A percentile compares a stretch with the other conserved stretches of the same genome.
Conservation (phyloP, 768 basidiomycete genomes). For the Phylloporus arenicola region DNA sequence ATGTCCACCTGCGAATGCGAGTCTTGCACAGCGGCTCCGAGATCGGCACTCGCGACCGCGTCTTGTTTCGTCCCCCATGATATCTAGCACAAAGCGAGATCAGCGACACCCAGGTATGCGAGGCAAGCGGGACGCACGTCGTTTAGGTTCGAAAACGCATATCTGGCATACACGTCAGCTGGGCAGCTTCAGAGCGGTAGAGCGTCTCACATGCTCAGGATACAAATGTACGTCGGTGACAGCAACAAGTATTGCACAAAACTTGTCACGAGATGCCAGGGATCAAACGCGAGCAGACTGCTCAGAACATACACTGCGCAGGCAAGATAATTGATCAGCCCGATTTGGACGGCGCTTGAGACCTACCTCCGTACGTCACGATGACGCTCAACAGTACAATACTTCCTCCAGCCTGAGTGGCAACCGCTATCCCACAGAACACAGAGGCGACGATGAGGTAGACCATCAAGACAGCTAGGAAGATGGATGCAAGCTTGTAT, state of each 20-base stretch:
- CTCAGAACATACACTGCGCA: conserved; percentile 66
- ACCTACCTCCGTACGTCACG: conserved; percentile 77
- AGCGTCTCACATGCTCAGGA: conserved; percentile 53
- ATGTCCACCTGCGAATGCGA: conserved; percentile 80
- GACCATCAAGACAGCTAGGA: conserved; percentile 71
- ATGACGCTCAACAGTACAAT: conserved; percentile 80
- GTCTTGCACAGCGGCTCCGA: conserved; percentile 80
- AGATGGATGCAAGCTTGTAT: conserved; percentile 73
- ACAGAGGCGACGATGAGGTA: conserved; percentile 83
- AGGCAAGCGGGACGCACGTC: conserved; percentile 43
- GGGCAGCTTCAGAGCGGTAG: background rate
- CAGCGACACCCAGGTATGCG: conserved; percentile 10
- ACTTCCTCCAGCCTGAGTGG: conserved; percentile 56
- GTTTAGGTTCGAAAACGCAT: conserved; percentile 81
- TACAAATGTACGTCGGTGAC: conserved; percentile 74
- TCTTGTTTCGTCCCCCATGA: conserved; percentile 98
- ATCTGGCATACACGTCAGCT: conserved; percentile 43
- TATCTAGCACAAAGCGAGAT: conserved; percentile 42
- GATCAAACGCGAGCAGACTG: conserved; percentile 83
- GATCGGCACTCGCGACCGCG: conserved; percentile 61
- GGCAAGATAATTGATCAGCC: background rate
- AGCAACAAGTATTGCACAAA: conserved; percentile 85
- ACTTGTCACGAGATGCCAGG: conserved; percentile 94
- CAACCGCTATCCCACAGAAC: conserved; percentile 72
- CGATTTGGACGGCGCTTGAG: background rate